A percentile compares a stretch with the other conserved stretches of the same genome.
These are phyloP conservation scores for Sporormia fimetaria DNA, from an alignment of 495 filamentous ascomycete genomes.

Conservation along the genomic window DNA sequence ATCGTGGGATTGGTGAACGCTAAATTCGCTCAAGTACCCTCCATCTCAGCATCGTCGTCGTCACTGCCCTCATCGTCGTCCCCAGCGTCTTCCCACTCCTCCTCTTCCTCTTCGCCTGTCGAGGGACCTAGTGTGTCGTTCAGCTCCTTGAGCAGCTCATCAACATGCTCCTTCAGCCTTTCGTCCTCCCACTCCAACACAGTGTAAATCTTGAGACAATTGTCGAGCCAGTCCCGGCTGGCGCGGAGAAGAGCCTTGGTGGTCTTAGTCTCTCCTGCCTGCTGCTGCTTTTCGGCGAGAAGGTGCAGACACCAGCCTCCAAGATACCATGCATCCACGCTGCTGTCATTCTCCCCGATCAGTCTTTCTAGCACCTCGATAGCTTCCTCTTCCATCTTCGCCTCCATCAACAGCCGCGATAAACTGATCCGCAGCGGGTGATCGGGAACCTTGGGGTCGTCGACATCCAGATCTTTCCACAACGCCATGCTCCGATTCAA, in stretches of 20 bases:
- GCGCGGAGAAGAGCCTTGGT: conserved; percentile 40
- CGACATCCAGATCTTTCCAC: conserved; percentile 66
- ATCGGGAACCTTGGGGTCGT: conserved; percentile 53
- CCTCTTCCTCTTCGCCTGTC: conserved; percentile 36
- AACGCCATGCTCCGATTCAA: conserved; percentile 61
- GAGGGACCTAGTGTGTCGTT: conserved; percentile 45
- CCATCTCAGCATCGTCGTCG: conserved; percentile 28
- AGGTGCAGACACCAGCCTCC: conserved; percentile 85
- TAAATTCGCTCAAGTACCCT: conserved; percentile 14
- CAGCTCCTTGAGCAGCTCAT: conserved; percentile 47
- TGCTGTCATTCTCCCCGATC: conserved; percentile 76
- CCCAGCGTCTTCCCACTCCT: conserved; percentile 37
- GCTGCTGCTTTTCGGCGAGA: conserved; percentile 55
- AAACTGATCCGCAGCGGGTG: conserved; percentile 77
- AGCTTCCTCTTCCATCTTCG: conserved; percentile 70
- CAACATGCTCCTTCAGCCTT: conserved; percentile 51
- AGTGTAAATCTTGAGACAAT: conserved; percentile 48
- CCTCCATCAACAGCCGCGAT: conserved; percentile 78
- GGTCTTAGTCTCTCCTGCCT: conserved; percentile 31
- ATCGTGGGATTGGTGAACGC: not conserved
- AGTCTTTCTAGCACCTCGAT: conserved; percentile 74
- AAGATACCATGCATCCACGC: conserved; percentile 93
- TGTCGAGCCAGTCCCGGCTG: conserved; percentile 50
- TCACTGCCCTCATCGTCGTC: conserved; percentile 42
- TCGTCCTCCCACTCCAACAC: conserved; percentile 63